Evolutionary conservation across 176 grass and related monocot species (phyloP), one percentile per base, ranked within the genome.

Genomic region (Echinochloa phyllopogon): DNA sequence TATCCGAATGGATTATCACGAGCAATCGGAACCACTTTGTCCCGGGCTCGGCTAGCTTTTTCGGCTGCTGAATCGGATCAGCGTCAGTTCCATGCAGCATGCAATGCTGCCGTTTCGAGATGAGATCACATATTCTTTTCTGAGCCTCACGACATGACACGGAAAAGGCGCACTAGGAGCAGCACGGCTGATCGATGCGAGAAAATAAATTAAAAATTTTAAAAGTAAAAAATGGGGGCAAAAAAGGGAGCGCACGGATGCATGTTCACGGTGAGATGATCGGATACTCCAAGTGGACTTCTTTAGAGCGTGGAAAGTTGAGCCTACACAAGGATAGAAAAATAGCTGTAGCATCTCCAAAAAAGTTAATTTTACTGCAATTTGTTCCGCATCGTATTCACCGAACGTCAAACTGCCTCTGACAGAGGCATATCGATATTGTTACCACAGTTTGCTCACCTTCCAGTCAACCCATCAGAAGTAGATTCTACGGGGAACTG

Each of bases 51-150:
- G 44, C 4, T 41, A 53, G 72, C 83, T 72, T 90, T 90, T 57
- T 12, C 29, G 39, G 80, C 67, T 87, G 89, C 89, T 87, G 89
- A 90, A 84, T 87, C 84, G 59, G 84, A 87, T 83, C 76, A 49
- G 74, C 7, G 84, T 87, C 89, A 87, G 16, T 55, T 55, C 18
- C 86, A 43, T 88, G 71, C 86, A 39, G 11, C 27, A 42, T 24
- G 69, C 59, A 25, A 13, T 8, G 10, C 58, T 64, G 16, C 65
- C 36, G 53, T 5, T 41, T 58, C 56, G 56, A 42, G 78, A 72
- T 40, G 83, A 82, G 56, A 78, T 72, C 72, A 90, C 64, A 24
- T 10, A 49, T 66, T 58, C 51, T n/a, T 56, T 43, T 75, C 69
- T 37, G n/a, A 43, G 61, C 38, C 52, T 74, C 76, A 81, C 55